Evolutionary conservation across 352 stramenopile species (phyloP).

Genomic region (Globisporangium mamillatum): DNA sequence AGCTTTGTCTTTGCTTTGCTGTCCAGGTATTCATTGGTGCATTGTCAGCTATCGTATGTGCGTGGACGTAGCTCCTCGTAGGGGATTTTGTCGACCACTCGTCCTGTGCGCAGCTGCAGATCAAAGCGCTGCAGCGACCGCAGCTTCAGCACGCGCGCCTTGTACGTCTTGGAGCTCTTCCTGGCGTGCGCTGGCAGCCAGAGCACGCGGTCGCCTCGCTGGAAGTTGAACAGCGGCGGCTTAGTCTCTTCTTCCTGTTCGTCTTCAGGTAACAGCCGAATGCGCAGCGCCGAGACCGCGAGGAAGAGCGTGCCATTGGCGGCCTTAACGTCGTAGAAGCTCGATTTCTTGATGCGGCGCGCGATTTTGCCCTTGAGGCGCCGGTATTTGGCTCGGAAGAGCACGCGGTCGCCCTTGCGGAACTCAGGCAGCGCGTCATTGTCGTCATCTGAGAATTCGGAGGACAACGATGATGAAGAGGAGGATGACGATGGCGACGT

Average conservation of each 20-base stretch:
- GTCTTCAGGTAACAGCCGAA: slow-evolving; percentile 27
- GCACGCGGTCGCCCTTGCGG: slow-evolving; percentile 42
- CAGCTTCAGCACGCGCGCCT: slow-evolving; percentile 38
- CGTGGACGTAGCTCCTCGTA: slow-evolving; percentile 36
- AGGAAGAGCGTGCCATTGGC: slow-evolving; percentile 46
- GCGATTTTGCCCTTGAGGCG: slow-evolving; percentile 38
- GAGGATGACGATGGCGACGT: slow-evolving; percentile 27
- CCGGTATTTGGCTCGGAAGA: slow-evolving; percentile 36
- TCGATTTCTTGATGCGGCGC: slow-evolving; percentile 35
- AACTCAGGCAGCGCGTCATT: slow-evolving; percentile 26
- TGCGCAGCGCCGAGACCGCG: slow-evolving; percentile 41
- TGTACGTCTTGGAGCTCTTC: slow-evolving; percentile 28
- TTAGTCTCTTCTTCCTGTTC: slow-evolving; percentile 11
- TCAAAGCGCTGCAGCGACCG: slow-evolving; percentile 43
- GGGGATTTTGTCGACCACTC: slow-evolving; percentile 38
- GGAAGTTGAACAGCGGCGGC: slow-evolving; percentile 22
- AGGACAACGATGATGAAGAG: slow-evolving; percentile 13
- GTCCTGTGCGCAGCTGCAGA: slow-evolving; percentile 44
- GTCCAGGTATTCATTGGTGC: not conserved
- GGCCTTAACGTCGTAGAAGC: slow-evolving; percentile 57
- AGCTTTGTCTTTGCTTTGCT: not conserved
- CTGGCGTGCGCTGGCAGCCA: slow-evolving; percentile 25
- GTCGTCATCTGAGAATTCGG: slow-evolving; percentile 21
- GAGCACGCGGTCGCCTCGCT: slow-evolving; percentile 34
- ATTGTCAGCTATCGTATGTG: slow-evolving; percentile 19